These are phyloP conservation scores for Mycotypha africana DNA, from an alignment of 371 early-diverging fungal genomes.

Conservation along the genomic window DNA sequence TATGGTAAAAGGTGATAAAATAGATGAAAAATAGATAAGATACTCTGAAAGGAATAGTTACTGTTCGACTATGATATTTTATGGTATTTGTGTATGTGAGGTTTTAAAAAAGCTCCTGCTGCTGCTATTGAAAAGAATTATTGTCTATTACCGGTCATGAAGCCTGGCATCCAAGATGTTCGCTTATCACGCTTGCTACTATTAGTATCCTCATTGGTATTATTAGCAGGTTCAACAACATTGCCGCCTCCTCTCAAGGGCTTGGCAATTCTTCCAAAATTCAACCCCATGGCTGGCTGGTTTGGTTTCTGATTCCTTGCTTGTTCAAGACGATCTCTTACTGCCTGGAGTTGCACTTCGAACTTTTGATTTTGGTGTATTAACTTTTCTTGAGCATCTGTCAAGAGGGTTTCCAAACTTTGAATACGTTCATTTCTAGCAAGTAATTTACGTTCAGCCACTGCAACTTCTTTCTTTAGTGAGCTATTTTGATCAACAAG, in stretches of 20 bases:
- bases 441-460: constrained; percentile 84
- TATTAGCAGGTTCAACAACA: constrained; percentile 19
- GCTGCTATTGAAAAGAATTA: no score
- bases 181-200: constrained; percentile 30
- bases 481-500: constrained; percentile 90
- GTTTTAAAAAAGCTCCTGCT: no score
- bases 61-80: no score
- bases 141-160: constrained; percentile 15
- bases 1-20: no score
- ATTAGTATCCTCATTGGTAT: constrained; percentile 1
- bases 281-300: constrained; percentile 57
- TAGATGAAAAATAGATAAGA: no score
- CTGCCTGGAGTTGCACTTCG: constrained; percentile 75
- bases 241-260: constrained; percentile 84
- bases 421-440: constrained; percentile 90
- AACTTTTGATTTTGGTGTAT: constrained; percentile 81
- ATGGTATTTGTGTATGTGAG: no score
- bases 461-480: constrained; percentile 85
- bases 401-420: constrained; percentile 74
- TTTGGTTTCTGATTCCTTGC: constrained; percentile 56
- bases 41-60: no score
- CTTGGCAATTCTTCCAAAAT: constrained; percentile 88
- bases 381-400: constrained; percentile 69
- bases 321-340: constrained; percentile 77
- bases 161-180: constrained; percentile 32